Base-by-base conservation (phyloP, 2,329 filamentous ascomycete genomes). In the Torrubiellomyces zombiae region DNA sequence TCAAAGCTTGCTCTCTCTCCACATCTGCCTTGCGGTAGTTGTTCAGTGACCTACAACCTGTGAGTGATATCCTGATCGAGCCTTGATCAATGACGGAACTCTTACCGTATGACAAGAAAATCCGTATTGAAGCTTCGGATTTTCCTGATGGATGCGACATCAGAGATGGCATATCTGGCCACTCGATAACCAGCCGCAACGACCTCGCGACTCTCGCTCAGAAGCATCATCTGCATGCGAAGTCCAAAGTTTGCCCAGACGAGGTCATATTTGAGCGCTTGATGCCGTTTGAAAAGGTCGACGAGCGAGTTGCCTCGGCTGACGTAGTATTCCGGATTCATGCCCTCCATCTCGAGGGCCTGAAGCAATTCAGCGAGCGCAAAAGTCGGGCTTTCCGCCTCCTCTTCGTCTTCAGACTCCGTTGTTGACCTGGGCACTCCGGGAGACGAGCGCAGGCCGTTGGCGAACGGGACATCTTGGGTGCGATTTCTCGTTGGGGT, bases 21-120 rank as follows among this genome's bases (percentile, higher is more conserved):
- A 98, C 80, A 38, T 86, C 85, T n/a, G 86, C 81, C 49, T 94
- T 95, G 43, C 79, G 77, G 47, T 95, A 89, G 46, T 95, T 95
- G 35, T 91, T 82, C 17, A 98, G 58, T 1, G 89, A 95, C 32
- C 64, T 68, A 29, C 5, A 3, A 5, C 12, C 26, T 23, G 38
- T 27, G 39, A 38, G 4, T 5, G 4, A 15, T 9, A 5, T 30
- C 18, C 11, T 12, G n/a, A 23, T 12, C 11, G 4, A 9, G 8
- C 4, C 10, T 19, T 22, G 13, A 16, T 8, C n/a, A n/a, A n/a
- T n/a, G n/a, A 16, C 18, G 9, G 4, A 12, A 14, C 11, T 11
- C 29, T 14, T 39, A 50, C 45, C 50, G 62, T 19, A 93, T 82
- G 15, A 94, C 85, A 12, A 95, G 60, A 39, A 82, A 86, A 47